Conservation (phyloP, 2,329 filamentous ascomycete genomes). For the Aspergillus eucalypticola region DNA sequence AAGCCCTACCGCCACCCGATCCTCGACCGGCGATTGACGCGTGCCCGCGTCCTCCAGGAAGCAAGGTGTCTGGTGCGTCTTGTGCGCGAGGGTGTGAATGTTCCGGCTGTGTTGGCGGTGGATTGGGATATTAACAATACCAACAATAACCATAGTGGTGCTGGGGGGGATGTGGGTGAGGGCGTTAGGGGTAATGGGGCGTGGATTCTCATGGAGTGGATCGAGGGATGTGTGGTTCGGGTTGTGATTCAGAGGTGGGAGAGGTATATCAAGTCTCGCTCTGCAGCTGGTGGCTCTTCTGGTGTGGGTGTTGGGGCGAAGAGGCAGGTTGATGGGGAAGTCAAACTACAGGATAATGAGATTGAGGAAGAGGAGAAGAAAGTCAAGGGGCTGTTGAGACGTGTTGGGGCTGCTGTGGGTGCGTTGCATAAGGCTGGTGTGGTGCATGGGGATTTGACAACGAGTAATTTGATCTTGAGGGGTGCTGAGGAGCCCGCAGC, state of each 20-base stretch:
- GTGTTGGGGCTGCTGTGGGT: constrained; percentile 71
- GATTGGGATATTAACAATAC: constrained; percentile 50
- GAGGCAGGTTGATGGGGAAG: constrained; percentile 28
- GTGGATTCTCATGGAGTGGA: constrained; percentile 84
- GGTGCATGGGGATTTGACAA: constrained; percentile 93
- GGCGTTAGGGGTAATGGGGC: constrained; percentile 64
- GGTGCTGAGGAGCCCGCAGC: constrained; percentile 31
- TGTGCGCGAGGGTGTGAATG: constrained; percentile 72
- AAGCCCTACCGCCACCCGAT: constrained; percentile 91
- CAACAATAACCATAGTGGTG: too few relatives aligned
- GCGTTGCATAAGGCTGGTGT: constrained; percentile 79
- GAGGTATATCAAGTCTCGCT: constrained; percentile 42
- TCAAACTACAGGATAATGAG: constrained; percentile 19
- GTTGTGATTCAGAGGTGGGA: constrained; percentile 70
- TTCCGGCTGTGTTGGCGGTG: constrained; percentile 76
- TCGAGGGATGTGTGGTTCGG: constrained; percentile 71
- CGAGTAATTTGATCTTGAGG: constrained; percentile 89
- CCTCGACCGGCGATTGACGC: constrained; percentile 84
- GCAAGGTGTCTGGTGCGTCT: constrained; percentile 81
- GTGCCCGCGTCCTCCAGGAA: constrained; percentile 83
- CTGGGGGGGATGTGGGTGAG: constrained; percentile 48
- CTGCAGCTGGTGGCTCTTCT: too few relatives aligned
- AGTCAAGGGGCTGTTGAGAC: constrained; percentile 64
- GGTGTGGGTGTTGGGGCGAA: too few relatives aligned
- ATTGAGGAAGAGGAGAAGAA: constrained; percentile 48